A percentile compares a stretch with the other conserved stretches of the same genome.
Conservation (phyloP, 345 rosid genomes). For the Citrus inodora region DNA sequence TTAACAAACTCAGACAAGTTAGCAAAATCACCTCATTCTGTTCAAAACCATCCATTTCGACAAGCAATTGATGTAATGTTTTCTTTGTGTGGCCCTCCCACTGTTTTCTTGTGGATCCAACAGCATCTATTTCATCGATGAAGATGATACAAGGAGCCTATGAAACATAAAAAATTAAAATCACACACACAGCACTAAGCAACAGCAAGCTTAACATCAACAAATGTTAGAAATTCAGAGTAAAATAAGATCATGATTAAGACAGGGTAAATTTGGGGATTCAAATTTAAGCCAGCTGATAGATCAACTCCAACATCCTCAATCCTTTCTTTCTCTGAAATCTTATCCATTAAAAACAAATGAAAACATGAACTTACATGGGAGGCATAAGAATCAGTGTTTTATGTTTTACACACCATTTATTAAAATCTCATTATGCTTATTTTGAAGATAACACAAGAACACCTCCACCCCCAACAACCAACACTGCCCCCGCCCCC, state of each 20-base stretch:
- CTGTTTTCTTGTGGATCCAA: conserved; percentile 95
- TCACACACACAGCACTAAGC: neutral
- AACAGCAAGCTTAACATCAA: conserved; percentile 4
- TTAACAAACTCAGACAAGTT: neutral
- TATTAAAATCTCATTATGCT: neutral
- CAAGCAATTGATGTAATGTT: conserved; percentile 96
- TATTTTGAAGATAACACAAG: neutral
- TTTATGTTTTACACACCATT: neutral
- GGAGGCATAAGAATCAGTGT: neutral
- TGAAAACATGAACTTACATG: neutral
- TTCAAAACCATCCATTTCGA: conserved; percentile 99
- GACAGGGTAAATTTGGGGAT: neutral
- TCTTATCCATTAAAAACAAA: neutral
- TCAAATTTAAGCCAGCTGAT: neutral
- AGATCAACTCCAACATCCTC: neutral
- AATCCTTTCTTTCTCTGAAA: neutral
- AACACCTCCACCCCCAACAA: neutral
- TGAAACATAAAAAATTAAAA: conserved; percentile 16
- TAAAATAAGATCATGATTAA: neutral
- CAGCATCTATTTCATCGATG: conserved; percentile 98
- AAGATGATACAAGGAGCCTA: conserved; percentile 98
- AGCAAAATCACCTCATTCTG: conserved; percentile 73
- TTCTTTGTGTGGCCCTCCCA: conserved; percentile 99
- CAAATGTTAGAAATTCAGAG: neutral
- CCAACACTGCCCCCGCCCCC: too few species aligned